Evolutionary conservation across 1,139 yeast species (phyloP).

Genomic region (Yamadazyma triangularis): DNA sequence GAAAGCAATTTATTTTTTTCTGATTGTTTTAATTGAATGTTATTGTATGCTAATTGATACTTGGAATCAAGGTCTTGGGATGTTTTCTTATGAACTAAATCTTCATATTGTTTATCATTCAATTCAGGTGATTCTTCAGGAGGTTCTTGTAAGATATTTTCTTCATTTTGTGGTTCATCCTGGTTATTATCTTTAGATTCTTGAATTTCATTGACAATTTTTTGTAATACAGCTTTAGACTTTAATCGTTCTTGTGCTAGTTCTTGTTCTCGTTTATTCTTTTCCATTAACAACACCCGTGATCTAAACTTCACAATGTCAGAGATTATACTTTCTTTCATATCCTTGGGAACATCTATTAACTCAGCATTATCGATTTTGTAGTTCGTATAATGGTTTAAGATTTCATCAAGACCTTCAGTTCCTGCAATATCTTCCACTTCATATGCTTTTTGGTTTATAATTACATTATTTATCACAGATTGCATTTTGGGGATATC

Average conservation of each 20-base stretch:
- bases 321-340: slow-evolving; percentile 52
- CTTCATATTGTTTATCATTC: slow-evolving; percentile 32
- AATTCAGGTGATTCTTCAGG: slow-evolving; percentile 19
- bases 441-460: neutral
- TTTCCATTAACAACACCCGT: slow-evolving; percentile 54
- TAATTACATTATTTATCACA: neutral
- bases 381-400: slow-evolving; percentile 38
- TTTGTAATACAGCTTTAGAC: slow-evolving; percentile 47
- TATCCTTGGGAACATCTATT: slow-evolving; percentile 56
- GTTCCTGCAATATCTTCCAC: slow-evolving; percentile 6
- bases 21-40: slow-evolving; percentile 14
- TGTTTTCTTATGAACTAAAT: slow-evolving; percentile 14
- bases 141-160: slow-evolving; percentile 19
- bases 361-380: slow-evolving; percentile 58
- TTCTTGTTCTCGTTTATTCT: slow-evolving; percentile 50
- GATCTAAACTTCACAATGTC: slow-evolving; percentile 63
- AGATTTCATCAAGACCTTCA: slow-evolving; percentile 33
- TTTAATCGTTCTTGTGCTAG: slow-evolving; percentile 47
- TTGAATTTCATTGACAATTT: slow-evolving; percentile 36
- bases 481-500: too few relatives aligned
- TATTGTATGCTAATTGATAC: too few relatives aligned
- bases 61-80: neutral
- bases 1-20: slow-evolving; percentile 13
- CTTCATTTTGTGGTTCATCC: slow-evolving; percentile 16
- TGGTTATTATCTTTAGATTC: slow-evolving; percentile 10